A percentile compares a stretch with the other conserved stretches of the same genome.
Conservation (phyloP, 768 basidiomycete genomes). For the Macrolepiota fuliginosa region DNA sequence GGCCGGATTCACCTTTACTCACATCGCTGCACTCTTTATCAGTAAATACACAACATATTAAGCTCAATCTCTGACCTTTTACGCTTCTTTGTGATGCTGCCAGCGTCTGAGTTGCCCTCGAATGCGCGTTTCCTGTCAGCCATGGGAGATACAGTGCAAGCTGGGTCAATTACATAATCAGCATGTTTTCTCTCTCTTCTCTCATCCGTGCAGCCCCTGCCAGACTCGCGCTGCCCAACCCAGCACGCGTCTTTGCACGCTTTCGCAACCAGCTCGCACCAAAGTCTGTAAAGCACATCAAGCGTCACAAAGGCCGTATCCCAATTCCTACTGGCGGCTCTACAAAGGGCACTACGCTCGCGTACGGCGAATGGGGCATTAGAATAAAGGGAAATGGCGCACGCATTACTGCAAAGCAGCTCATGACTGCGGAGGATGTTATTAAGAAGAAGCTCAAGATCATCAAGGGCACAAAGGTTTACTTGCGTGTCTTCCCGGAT, state of each 20-base stretch:
- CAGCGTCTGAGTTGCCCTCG: slow-evolving; percentile 49
- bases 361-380: slow-evolving; percentile 91
- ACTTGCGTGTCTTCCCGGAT: slow-evolving; percentile 91
- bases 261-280: slow-evolving; percentile 76
- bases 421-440: slow-evolving; percentile 82
- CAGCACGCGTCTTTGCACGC: slow-evolving; percentile 36
- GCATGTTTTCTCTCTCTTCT: slow-evolving; percentile 45
- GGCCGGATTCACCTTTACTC: slow-evolving; percentile 82
- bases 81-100: slow-evolving; percentile 50
- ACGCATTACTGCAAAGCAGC: slow-evolving; percentile 85
- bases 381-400: slow-evolving; percentile 81
- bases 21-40: slow-evolving; percentile 54
- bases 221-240: slow-evolving; percentile 25
- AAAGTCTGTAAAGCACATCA: slow-evolving; percentile 76
- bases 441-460: slow-evolving; percentile 87
- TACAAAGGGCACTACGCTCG: slow-evolving; percentile 88
- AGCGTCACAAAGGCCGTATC: slow-evolving; percentile 87
- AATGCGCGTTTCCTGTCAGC: slow-evolving; percentile 64
- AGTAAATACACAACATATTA: slow-evolving; percentile 11
- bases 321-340: slow-evolving; percentile 89
- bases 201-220: slow-evolving; percentile 22
- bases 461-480: slow-evolving; percentile 86
- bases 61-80: slow-evolving; percentile 53
- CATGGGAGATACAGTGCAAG: slow-evolving; percentile 33
- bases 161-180: slow-evolving; percentile 23